Percentiles rank a stretch among this genome's conserved stretches.
Evolutionary conservation across 495 filamentous ascomycete genomes (phyloP).

Genomic region (Penicillium simplicissimum): DNA sequence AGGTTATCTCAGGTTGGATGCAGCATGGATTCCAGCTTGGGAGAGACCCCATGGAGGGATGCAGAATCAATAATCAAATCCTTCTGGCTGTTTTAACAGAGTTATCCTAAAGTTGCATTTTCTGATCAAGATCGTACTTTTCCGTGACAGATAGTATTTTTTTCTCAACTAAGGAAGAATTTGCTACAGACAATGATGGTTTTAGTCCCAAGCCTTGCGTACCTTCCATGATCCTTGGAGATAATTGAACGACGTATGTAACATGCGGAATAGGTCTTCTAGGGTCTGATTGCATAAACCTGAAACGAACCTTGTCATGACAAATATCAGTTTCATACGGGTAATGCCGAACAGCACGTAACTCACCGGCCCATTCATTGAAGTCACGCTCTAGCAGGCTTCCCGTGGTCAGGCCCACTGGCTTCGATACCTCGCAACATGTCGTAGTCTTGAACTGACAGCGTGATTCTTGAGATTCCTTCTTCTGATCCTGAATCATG

Average conservation of each 20-base stretch:
- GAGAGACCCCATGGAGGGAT: conserved; percentile 1
- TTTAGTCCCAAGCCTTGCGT: not conserved
- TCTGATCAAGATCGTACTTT: not conserved
- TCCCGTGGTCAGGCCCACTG: not conserved
- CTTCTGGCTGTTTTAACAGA: not conserved
- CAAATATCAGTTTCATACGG: conserved; percentile 1
- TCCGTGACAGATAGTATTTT: not conserved
- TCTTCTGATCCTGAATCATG: conserved; percentile 5
- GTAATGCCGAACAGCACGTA: not conserved
- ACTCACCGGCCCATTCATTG: conserved; percentile 25
- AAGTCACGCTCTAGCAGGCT: conserved; percentile 16
- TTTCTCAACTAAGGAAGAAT: not conserved
- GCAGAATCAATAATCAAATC: not conserved
- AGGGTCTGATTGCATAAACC: conserved; percentile 1
- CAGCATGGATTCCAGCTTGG: not conserved
- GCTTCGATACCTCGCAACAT: conserved; percentile 13
- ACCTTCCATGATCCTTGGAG: not conserved
- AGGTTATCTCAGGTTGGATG: not conserved
- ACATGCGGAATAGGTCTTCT: not conserved
- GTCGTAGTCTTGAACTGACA: not conserved
- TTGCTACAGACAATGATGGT: not conserved
- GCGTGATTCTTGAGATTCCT: too few species aligned
- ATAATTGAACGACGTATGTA: not conserved
- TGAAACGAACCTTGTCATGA: conserved; percentile 1
- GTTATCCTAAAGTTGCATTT: not conserved